Percentiles rank a stretch among this genome's conserved stretches.
These are phyloP conservation scores for Fusarium foetens DNA, from an alignment of 2,329 filamentous ascomycete species.

Conservation along the genomic window DNA sequence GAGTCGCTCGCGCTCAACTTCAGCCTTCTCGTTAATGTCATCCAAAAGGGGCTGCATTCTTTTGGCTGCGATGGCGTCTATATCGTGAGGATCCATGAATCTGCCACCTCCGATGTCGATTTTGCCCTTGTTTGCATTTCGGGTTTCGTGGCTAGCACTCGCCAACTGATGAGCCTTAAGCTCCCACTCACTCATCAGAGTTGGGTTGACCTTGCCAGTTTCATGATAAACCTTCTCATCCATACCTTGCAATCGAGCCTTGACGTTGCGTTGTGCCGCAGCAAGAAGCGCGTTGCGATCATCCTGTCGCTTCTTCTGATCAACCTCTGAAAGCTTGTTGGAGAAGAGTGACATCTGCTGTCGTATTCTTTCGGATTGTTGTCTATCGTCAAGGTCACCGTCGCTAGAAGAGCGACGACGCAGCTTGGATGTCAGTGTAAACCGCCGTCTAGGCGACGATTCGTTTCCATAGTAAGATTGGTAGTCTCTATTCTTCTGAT, in stretches of 20 bases:
- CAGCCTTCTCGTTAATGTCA: conserved; percentile 83
- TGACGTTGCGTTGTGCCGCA: conserved; percentile 87
- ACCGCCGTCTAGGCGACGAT: conserved; percentile 52
- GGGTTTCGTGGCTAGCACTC: conserved; percentile 69
- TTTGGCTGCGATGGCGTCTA: conserved; percentile 80
- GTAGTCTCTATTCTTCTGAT: conserved; percentile 69
- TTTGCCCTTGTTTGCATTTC: conserved; percentile 65
- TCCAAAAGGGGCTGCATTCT: conserved; percentile 85
- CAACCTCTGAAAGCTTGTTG: conserved; percentile 72
- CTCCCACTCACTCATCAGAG: conserved; percentile 81
- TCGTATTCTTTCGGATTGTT: conserved; percentile 77
- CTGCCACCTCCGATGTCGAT: conserved; percentile 82
- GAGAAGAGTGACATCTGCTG: conserved; percentile 84
- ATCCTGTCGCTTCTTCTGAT: conserved; percentile 76
- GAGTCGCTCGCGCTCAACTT: conserved; percentile 74
- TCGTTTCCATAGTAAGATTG: conserved; percentile 79
- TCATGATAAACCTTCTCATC: conserved; percentile 82
- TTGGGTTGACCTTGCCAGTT: conserved; percentile 77
- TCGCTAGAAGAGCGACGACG: conserved; percentile 76
- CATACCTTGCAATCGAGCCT: conserved; percentile 78
- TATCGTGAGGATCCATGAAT: conserved; percentile 79
- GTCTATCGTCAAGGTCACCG: conserved; percentile 70
- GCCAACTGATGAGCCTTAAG: conserved; percentile 77
- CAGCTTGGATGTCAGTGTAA: conserved; percentile 64
- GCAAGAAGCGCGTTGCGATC: conserved; percentile 82